These are phyloP conservation scores for Linum trigynum DNA, from an alignment of 345 rosid species.

Conservation along the genomic window DNA sequence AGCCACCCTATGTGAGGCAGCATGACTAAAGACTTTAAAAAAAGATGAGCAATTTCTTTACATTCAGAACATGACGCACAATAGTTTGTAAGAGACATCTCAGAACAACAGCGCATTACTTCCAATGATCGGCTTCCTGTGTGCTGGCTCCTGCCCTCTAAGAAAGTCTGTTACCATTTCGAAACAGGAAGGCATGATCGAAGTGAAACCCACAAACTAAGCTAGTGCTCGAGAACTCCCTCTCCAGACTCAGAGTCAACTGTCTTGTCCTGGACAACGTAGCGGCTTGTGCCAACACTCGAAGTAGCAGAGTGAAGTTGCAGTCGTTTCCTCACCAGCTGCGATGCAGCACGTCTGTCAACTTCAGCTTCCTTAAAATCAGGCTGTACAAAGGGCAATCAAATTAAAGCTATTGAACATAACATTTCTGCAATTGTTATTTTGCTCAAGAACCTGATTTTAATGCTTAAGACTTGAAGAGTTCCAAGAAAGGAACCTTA, in stretches of 20 bases:
- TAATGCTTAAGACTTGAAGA: no score
- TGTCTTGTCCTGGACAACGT: conserved; percentile 38
- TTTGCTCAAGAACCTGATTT: no score
- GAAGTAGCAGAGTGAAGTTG: conserved; percentile 55
- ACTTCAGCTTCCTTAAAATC: conserved; percentile 44
- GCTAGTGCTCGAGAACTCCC: not conserved
- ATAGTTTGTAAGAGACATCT: no score
- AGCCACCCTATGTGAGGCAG: no score
- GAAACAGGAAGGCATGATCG: not conserved
- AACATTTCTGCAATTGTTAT: no score
- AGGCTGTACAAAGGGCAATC: conserved; percentile 32
- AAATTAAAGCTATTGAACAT: not conserved
- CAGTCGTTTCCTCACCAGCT: conserved; percentile 61
- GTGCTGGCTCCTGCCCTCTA: no score
- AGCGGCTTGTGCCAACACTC: conserved; percentile 38
- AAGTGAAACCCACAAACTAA: not conserved
- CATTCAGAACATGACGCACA: no score
- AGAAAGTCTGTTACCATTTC: not conserved
- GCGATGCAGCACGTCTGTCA: conserved; percentile 46
- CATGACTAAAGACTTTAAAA: no score
- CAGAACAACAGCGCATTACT: no score
- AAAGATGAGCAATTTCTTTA: no score
- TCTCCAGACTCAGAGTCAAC: conserved; percentile 10
- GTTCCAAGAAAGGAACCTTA: no score
- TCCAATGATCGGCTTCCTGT: no score